A percentile compares a stretch with the other conserved stretches of the same genome.
Conservation (phyloP, 2,329 filamentous ascomycete species). For the Boeremia lycopersici region DNA sequence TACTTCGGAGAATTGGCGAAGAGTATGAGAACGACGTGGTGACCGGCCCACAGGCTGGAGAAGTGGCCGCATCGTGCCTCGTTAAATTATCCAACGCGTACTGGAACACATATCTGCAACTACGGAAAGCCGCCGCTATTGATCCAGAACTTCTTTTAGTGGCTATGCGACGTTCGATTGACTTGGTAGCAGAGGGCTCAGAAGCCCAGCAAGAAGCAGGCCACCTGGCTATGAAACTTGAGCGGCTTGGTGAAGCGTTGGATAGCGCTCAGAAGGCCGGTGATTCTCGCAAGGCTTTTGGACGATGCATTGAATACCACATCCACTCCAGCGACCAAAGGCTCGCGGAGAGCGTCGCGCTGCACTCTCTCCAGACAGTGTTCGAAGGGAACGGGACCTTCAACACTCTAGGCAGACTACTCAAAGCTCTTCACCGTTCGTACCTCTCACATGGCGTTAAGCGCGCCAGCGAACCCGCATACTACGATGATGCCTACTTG, state of each 20-base stretch:
- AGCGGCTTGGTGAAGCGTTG: conserved; percentile 68
- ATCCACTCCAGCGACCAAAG: conserved; percentile 62
- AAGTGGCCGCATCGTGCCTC: conserved; percentile 42
- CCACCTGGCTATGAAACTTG: conserved; percentile 67
- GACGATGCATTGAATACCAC: conserved; percentile 66
- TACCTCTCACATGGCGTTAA: conserved; percentile 49
- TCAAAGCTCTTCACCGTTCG: conserved; percentile 66
- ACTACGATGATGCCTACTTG: conserved; percentile 45
- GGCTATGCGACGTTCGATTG: conserved; percentile 68
- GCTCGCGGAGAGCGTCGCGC: conserved; percentile 59
- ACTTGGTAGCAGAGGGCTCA: conserved; percentile 63
- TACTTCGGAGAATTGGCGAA: conserved; percentile 35
- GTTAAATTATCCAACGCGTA: conserved; percentile 75
- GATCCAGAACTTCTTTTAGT: conserved; percentile 57
- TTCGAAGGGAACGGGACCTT: conserved; percentile 61
- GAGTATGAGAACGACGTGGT: conserved; percentile 12
- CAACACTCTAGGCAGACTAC: conserved; percentile 62
- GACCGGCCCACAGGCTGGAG: conserved; percentile 8
- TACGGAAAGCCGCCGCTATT: conserved; percentile 54
- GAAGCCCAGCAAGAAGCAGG: conserved; percentile 64
- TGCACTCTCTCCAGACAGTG: conserved; percentile 57
- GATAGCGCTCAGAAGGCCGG: conserved; percentile 59
- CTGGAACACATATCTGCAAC: conserved; percentile 64
- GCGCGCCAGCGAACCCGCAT: conserved; percentile 57
- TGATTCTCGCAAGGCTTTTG: conserved; percentile 64